Conservation (phyloP, 352 stramenopile genomes). For the Phytophthora aleatoria region DNA sequence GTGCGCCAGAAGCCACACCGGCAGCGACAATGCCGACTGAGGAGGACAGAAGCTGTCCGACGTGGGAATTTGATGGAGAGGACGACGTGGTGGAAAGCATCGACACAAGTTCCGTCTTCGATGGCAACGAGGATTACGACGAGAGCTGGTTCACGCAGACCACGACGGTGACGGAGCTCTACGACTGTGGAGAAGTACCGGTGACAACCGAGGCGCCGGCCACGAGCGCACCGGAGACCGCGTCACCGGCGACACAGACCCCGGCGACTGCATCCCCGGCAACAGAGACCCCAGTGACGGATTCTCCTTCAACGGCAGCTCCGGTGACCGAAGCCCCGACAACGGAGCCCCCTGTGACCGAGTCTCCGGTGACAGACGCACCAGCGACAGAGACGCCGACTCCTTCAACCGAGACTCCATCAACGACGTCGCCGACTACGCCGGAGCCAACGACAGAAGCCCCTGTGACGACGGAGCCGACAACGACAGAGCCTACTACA, state of each 20-base stretch:
- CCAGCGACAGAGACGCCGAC: conserved; percentile 1
- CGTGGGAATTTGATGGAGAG: conserved; percentile 21
- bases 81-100: conserved; percentile 24
- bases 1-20: conserved; percentile 1
- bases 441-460: conserved; percentile 3
- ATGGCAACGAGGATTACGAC: conserved; percentile 31
- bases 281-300: conserved; percentile 11
- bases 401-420: conserved; percentile 2
- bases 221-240: conserved; percentile 5
- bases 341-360: conserved; percentile 8
- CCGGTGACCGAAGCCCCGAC: not conserved
- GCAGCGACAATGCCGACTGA: conserved; percentile 15
- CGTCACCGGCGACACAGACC: conserved; percentile 1
- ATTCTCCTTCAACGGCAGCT: conserved; percentile 5
- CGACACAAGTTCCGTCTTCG: conserved; percentile 26
- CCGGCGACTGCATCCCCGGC: not conserved
- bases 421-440: not conserved
- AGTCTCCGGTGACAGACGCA: not conserved
- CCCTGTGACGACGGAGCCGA: not conserved
- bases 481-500: conserved; percentile 3
- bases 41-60: conserved; percentile 17
- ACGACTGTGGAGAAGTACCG: conserved; percentile 27
- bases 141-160: conserved; percentile 35
- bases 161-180: conserved; percentile 25
- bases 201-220: conserved; percentile 6